Conservation (phyloP, 164 flowering plant species). For the Saururus chinensis region DNA sequence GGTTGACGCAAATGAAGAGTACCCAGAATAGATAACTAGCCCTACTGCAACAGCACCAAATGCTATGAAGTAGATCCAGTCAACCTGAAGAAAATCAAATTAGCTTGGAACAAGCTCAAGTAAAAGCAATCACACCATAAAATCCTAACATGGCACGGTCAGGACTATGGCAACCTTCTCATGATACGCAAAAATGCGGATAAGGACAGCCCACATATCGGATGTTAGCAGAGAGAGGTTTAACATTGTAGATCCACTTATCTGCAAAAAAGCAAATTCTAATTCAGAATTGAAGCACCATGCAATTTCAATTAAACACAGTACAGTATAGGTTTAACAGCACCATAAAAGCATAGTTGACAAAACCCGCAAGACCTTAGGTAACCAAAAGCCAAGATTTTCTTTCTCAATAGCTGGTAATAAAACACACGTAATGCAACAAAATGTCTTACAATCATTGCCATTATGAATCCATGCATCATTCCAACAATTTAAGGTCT, state of each 20-base stretch:
- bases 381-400: too few species aligned
- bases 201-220: constrained; percentile 92
- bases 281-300: background rate
- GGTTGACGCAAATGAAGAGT: background rate
- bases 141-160: background rate
- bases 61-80: constrained; percentile 2
- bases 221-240: constrained; percentile 80
- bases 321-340: too few species aligned
- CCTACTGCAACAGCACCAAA: constrained; percentile 3
- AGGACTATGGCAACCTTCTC: constrained; percentile 38
- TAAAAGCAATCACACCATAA: background rate
- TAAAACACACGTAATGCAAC: too few species aligned
- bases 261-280: constrained; percentile 24
- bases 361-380: background rate
- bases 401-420: too few species aligned
- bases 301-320: too few species aligned
- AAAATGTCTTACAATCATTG: too few species aligned
- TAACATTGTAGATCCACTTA: constrained; percentile 73
- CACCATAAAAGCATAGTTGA: background rate
- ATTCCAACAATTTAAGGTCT: too few species aligned
- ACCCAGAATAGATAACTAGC: constrained; percentile 1
- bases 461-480: too few species aligned
- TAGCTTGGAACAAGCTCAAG: background rate
- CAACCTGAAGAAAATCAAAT: background rate
- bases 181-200: constrained; percentile 76